A percentile compares a stretch with the other conserved stretches of the same genome.
These are phyloP conservation scores for Penicillium canariense DNA, from an alignment of 495 filamentous ascomycete genomes.

Conservation along the genomic window DNA sequence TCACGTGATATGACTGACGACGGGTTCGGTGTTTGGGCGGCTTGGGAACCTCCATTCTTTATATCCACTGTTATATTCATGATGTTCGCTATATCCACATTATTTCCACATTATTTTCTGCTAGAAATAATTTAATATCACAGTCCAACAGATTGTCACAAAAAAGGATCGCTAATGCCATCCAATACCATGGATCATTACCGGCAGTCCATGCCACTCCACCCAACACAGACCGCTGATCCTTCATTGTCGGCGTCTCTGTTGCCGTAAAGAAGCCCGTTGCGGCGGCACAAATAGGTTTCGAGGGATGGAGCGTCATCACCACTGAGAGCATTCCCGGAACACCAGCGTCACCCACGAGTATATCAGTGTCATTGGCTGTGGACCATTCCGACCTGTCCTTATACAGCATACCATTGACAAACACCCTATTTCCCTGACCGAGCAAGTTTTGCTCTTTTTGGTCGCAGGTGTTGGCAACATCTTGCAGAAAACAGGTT, in stretches of 20 bases:
- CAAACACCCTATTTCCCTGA: too few relatives aligned
- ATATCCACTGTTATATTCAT: not conserved
- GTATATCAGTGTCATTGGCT: not conserved
- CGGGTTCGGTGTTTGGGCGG: not conserved
- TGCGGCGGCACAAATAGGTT: not conserved
- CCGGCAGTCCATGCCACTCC: not conserved
- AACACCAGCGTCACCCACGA: too few relatives aligned
- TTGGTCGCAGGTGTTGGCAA: too few relatives aligned
- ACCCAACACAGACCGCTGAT: not conserved
- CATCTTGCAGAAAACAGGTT: too few relatives aligned
- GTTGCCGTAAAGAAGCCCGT: not conserved
- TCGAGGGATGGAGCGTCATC: not conserved
- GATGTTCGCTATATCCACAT: too few relatives aligned
- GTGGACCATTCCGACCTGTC: not conserved
- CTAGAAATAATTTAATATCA: too few relatives aligned
- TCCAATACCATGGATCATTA: not conserved
- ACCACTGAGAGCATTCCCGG: not conserved
- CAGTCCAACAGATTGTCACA: not conserved
- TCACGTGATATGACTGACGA: constrained; percentile 23
- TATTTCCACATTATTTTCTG: not conserved
- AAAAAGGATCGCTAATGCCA: not conserved
- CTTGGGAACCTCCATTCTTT: not conserved
- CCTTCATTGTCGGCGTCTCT: not conserved
- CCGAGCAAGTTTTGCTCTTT: too few relatives aligned
- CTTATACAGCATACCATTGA: not conserved